A percentile compares a stretch with the other conserved stretches of the same genome.
Conservation (phyloP, 257 asterid species). For the Plantago major region DNA sequence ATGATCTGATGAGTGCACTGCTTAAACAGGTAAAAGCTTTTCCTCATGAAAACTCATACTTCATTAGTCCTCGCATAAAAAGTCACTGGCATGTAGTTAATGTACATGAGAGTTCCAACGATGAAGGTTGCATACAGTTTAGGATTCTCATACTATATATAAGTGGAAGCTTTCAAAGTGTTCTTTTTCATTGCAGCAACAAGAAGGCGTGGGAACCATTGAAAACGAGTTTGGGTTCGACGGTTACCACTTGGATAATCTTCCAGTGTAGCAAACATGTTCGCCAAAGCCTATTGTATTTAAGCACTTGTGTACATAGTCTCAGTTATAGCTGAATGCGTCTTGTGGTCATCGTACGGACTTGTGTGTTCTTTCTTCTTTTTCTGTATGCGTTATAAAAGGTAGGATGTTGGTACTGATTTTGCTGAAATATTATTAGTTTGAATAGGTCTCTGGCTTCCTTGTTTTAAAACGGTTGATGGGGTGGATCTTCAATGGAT, state of each 20-base stretch:
- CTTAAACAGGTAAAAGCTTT: conserved; percentile 57
- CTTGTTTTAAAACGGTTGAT: conserved; percentile 8
- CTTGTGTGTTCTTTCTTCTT: conserved; percentile 1
- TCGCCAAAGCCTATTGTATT: conserved; percentile 19
- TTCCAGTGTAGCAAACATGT: conserved; percentile 43
- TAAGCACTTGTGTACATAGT: conserved; percentile 38
- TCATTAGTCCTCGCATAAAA: not conserved
- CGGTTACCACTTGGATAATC: conserved; percentile 60
- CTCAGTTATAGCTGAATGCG: conserved; percentile 14
- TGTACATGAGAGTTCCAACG: too few species aligned
- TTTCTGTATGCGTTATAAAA: conserved; percentile 16
- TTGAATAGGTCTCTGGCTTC: not conserved
- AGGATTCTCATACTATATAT: not conserved
- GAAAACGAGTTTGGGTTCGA: conserved; percentile 71
- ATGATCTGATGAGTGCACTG: conserved; percentile 69
- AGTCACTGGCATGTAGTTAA: not conserved
- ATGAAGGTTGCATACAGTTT: too few species aligned
- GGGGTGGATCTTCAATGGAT: conserved; percentile 5
- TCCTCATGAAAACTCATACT: not conserved
- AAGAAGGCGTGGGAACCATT: conserved; percentile 49
- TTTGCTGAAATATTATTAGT: conserved; percentile 11
- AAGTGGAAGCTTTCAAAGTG: not conserved
- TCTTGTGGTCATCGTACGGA: conserved; percentile 21
- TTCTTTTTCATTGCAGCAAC: conserved; percentile 29
- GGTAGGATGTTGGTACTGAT: conserved; percentile 21